Evolutionary conservation across 2,329 filamentous ascomycete genomes (phyloP), one percentile per base, ranked within the genome.

Genomic region (Dryadomyces quercus-mongolicae): DNA sequence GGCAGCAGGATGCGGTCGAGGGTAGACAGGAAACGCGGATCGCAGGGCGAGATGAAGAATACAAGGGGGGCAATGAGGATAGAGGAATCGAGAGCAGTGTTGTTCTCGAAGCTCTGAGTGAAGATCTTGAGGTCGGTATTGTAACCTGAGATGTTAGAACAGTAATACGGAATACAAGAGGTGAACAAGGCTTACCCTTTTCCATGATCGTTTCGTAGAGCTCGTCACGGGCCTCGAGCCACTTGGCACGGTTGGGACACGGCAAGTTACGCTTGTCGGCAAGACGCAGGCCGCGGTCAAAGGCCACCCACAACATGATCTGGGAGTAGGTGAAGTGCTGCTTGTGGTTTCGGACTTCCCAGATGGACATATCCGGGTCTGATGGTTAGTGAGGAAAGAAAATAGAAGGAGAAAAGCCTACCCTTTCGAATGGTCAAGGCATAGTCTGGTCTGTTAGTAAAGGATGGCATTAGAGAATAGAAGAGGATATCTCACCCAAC

Each of bases 241-340:
- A 91, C 51, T 78, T 75, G 44, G 65, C 66, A 3, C 85, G 76
- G 61, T 85, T 84, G 1, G 85, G 86, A 57, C 86, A 90, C 0
- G 86, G 86, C 21, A 91, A 77, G 61, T 82, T 85, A 54, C 87
- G 74, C 67, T 89, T 91, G 18, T 90, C 85, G 4, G 84, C 75
- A 1, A 90, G 76, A 2, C 86, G 84, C 13, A 90, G 69, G 10
- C 83, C 86, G 5, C 86, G 81, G 64, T 91, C 86, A 58, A 91
- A 81, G 18, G 86, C 85, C 3, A 91, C 86, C 86, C 86, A 91
- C 21, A 91, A 75, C 82, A 90, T 87, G 59, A 91, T 76, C 64
- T 90, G 88, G n/a, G 83, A 87, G 67, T 90, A 91, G 15, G 84
- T 80, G 60, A 89, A 91, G 62, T 88, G 80, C 66, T 89, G 85